Base-by-base conservation (phyloP, 1,284 basidiomycete species). In the Pseudomicrostroma phylloplanum region DNA sequence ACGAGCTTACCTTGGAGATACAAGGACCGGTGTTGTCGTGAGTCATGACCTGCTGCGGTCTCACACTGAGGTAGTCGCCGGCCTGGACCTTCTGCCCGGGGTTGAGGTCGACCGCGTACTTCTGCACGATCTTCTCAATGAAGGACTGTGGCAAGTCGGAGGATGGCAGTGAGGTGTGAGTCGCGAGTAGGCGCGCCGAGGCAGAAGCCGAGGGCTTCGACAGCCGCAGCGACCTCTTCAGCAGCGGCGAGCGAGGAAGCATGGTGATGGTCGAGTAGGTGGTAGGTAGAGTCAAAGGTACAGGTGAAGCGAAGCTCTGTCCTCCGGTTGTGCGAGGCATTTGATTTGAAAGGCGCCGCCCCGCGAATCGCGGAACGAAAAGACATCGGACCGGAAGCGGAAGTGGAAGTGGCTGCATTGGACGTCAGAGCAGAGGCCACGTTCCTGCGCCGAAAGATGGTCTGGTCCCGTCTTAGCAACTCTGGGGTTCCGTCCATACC, bases 41-140 rank as follows among this genome's bases (percentile, higher is more conserved):
- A 9, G 81, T 82, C 81, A 82, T 81, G 61, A 97, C 92, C 84
- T 96, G 91, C 79, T 96, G 88, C 19, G 96, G 96, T 30, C 87
- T 86, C 80, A 99, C 96, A 90, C 96, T 96, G 57, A 98, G 92
- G 86, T 97, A 98, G 86, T 98, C 96, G 40, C 96, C 96, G 30
- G 93, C 90, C 73, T 86, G 87, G 68, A 97, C 90, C 43, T 72
- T 68, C 55, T 72, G 70, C 11, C 65, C 61, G 26, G 84, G 83
- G 74, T 89, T 89, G 13, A 92, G 83, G 60, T 89, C 92, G 42
- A 98, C 91, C 0, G 94, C 89, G 83, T 97, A 96, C 77, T 89
- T 90, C 80, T 98, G 93, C 0, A 99, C 93, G 68, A 98, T 89
- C 83, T 98, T 98, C 82, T 98, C 96, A 75, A 98, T 90, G 71